Percentiles rank a stretch among this genome's conserved stretches.
phyloP scores from a whole-genome alignment of 768 basidiomycete species.

The Peribolospora baueri region DNA sequence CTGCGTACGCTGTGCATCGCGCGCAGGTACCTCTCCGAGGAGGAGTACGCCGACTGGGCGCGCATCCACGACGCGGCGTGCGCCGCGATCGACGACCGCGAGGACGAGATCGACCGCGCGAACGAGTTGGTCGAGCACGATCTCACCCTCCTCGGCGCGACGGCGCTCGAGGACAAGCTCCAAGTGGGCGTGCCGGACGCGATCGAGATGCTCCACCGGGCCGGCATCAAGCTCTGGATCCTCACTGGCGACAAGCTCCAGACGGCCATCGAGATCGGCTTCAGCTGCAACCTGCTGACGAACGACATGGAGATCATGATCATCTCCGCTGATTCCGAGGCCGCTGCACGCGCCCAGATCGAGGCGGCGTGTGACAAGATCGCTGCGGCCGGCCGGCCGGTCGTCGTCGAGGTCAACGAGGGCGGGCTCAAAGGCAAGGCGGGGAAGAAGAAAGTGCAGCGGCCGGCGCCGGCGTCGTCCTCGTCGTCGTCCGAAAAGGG shows the following conservation, averaged over 20 bases:
- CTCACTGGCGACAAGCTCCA: slow-evolving; percentile 93
- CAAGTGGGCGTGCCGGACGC: slow-evolving; percentile 94
- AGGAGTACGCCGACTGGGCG: slow-evolving; percentile 64
- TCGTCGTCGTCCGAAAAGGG: neutral
- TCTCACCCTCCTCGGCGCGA: slow-evolving; percentile 68
- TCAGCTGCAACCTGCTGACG: slow-evolving; percentile 83
- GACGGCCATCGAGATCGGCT: slow-evolving; percentile 95
- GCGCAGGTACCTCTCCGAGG: slow-evolving; percentile 48
- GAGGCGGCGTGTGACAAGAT: slow-evolving; percentile 89
- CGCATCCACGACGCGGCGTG: slow-evolving; percentile 59
- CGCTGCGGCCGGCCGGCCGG: slow-evolving; percentile 37
- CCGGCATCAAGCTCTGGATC: slow-evolving; percentile 97
- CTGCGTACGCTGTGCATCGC: slow-evolving; percentile 77
- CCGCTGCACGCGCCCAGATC: slow-evolving; percentile 56
- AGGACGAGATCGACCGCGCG: slow-evolving; percentile 76
- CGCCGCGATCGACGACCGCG: slow-evolving; percentile 48
- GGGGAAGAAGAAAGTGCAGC: too few relatives aligned
- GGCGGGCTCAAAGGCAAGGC: neutral
- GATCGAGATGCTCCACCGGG: slow-evolving; percentile 68
- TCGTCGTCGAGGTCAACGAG: neutral
- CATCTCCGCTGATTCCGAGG: slow-evolving; percentile 53
- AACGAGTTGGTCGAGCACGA: slow-evolving; percentile 61
- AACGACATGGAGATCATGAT: slow-evolving; percentile 94
- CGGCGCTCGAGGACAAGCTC: slow-evolving; percentile 87
- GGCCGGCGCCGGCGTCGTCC: too few relatives aligned